Evolutionary conservation across 192 early-diverging fungal species (phyloP).

Genomic region (Fimicolochytrium jonesii): DNA sequence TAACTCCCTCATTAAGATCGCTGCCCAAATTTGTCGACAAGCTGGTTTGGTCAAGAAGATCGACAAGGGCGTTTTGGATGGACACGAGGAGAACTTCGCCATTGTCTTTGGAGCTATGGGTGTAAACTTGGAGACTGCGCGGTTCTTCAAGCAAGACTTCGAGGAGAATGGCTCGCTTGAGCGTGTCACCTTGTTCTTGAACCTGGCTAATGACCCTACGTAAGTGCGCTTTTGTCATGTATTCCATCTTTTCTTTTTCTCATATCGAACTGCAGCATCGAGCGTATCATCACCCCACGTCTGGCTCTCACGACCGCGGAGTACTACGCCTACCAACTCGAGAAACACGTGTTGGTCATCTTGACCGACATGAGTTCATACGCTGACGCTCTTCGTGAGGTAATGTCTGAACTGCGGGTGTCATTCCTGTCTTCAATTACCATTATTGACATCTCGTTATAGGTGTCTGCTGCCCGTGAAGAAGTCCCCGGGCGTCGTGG

Average conservation of each 20-base stretch:
- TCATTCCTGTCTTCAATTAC: not conserved
- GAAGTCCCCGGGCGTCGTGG: slow-evolving; percentile 99
- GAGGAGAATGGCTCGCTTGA: slow-evolving; percentile 99
- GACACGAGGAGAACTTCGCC: slow-evolving; percentile 98
- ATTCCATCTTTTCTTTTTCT: not conserved
- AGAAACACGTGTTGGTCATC: slow-evolving; percentile 98
- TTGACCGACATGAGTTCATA: slow-evolving; percentile 99
- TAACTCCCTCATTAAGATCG: slow-evolving; percentile 63
- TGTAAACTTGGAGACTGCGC: slow-evolving; percentile 99
- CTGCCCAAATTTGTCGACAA: slow-evolving; percentile 99
- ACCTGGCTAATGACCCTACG: slow-evolving; percentile 99
- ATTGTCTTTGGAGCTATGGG: slow-evolving; percentile 99
- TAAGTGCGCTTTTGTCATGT: slow-evolving; percentile 33
- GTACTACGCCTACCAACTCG: slow-evolving; percentile 98
- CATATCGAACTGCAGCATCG: slow-evolving; percentile 59
- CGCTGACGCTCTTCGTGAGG: slow-evolving; percentile 98
- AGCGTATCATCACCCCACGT: slow-evolving; percentile 99
- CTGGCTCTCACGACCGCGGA: slow-evolving; percentile 97
- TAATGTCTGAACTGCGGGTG: slow-evolving; percentile 1
- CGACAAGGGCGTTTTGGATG: slow-evolving; percentile 90
- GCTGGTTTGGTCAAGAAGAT: slow-evolving; percentile 92
- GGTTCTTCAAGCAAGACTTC: slow-evolving; percentile 99
- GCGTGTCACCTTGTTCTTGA: slow-evolving; percentile 96
- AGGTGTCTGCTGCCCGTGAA: slow-evolving; percentile 96
- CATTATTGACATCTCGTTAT: slow-evolving; percentile 13